Evolutionary conservation across 139 green algal genomes (phyloP).

Genomic region (Gonium pectorale): DNA sequence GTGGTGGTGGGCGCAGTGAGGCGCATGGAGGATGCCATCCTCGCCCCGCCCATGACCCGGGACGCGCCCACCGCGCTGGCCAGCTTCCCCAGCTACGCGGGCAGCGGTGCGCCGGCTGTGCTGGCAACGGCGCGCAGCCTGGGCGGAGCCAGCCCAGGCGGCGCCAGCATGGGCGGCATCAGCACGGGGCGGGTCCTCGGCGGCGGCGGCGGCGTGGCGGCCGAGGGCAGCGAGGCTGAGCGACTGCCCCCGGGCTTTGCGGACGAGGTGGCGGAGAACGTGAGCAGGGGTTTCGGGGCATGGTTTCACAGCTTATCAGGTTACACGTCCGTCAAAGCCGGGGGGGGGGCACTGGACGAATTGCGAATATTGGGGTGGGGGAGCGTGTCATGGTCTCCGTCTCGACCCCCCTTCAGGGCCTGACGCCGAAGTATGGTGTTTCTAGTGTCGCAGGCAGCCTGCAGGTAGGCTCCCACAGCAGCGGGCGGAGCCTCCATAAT

Average conservation of each 20-base stretch:
- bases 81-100: background rate
- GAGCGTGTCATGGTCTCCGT: no score
- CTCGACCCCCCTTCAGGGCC: no score
- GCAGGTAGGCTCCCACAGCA: no score
- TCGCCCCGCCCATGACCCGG: background rate
- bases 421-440: no score
- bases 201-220: background rate
- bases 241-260: constrained; percentile 2
- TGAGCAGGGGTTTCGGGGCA: no score
- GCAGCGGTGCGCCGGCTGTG: background rate
- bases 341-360: no score
- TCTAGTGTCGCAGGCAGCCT: no score
- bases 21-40: constrained; percentile 14
- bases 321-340: background rate
- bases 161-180: background rate
- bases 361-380: no score
- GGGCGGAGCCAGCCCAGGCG: background rate
- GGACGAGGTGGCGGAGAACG: constrained; percentile 13
- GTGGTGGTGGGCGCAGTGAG: constrained; percentile 16
- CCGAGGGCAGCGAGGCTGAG: background rate
- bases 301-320: no score
- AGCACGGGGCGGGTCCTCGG: background rate
- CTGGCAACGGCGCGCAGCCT: background rate
- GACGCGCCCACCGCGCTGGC: background rate
- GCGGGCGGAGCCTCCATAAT: no score